Base-by-base conservation (phyloP, 1,284 basidiomycete genomes). In the Wolfiporia cocos region DNA sequence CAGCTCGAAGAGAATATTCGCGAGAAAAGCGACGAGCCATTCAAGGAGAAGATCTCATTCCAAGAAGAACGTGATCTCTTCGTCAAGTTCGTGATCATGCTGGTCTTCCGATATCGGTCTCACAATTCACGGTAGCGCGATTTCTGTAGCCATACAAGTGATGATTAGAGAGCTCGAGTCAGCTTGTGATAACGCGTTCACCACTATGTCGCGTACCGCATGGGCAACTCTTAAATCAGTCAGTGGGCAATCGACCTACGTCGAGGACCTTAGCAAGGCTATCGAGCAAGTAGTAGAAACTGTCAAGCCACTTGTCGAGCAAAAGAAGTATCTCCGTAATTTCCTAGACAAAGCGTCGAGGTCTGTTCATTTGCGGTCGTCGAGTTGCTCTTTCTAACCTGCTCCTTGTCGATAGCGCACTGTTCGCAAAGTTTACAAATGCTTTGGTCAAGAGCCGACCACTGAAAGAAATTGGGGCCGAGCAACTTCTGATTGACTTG, bases 401-500 rank as follows among this genome's bases (percentile, higher is more conserved):
- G 21, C 21, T 17, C 4, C 19, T 21, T 38, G 38, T 43, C 32
- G 41, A 49, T 44, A 95, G 93, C 42, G 68, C 92, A 23, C 65
- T 95, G 24, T 68, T 95, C 28, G 76, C 80, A 22, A 87, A 87
- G 47, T 95, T 96, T 53, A 94, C 90, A 0, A 86, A 87, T 54
- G 76, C 86, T 0, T 70, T 96, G 20, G 89, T 97, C 30, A 84
- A 81, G 63, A 92, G 88, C 59, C 71, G 92, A 36, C 94, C 93
- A 5, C 67, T 98, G 48, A 80, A 81, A 57, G 90, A 92, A 61
- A 86, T 87, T 31, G 93, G 92, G 5, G 93, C 92, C 3, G 93
- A 98, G 62, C 92, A 97, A 89, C 77, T 96, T 11, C 69, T 97
- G 28, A 85, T 98, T 33, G 93, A 98, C 61, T 71, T 96, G n/a